A percentile compares a stretch with the other conserved stretches of the same genome.
These are phyloP conservation scores for Cyberlindnera maritima DNA, from an alignment of 805 yeast genomes.

Conservation along the genomic window DNA sequence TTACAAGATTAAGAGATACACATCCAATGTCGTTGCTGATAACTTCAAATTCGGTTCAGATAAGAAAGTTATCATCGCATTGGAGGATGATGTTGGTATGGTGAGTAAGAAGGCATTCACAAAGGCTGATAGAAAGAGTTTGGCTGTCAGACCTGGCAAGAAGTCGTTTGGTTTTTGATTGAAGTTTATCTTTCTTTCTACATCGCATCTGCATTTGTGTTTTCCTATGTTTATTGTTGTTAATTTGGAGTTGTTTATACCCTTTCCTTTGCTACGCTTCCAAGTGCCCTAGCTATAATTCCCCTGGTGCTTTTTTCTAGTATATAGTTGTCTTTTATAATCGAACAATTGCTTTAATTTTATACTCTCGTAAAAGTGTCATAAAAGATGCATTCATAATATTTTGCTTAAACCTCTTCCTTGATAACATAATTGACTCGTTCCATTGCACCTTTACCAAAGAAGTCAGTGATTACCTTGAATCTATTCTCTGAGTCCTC, in stretches of 20 bases:
- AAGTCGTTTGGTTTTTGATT: conserved; percentile 3
- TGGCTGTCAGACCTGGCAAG: conserved; percentile 29
- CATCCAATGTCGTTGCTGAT: conserved; percentile 64
- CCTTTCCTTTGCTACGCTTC: neutral
- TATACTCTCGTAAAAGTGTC: neutral
- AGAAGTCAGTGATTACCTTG: conserved; percentile 72
- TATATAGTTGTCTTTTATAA: neutral
- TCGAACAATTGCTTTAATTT: neutral
- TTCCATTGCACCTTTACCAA: conserved; percentile 81
- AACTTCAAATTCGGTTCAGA: conserved; percentile 75
- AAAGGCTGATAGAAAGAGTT: conserved; percentile 49
- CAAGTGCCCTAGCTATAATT: neutral
- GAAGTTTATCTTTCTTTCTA: neutral
- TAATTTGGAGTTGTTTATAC: neutral
- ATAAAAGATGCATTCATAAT: neutral
- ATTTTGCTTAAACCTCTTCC: neutral
- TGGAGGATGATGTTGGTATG: conserved; percentile 75
- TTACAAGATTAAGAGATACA: conserved; percentile 63
- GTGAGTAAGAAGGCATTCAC: conserved; percentile 58
- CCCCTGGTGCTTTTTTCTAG: too few relatives aligned
- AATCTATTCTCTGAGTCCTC: conserved; percentile 56
- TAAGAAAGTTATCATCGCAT: conserved; percentile 67
- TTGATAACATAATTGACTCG: conserved; percentile 7
- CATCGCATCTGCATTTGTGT: conserved; percentile 1
- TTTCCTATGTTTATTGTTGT: neutral